Evolutionary conservation across 176 grass and related monocot genomes (phyloP).

Genomic region (Canna indica): DNA sequence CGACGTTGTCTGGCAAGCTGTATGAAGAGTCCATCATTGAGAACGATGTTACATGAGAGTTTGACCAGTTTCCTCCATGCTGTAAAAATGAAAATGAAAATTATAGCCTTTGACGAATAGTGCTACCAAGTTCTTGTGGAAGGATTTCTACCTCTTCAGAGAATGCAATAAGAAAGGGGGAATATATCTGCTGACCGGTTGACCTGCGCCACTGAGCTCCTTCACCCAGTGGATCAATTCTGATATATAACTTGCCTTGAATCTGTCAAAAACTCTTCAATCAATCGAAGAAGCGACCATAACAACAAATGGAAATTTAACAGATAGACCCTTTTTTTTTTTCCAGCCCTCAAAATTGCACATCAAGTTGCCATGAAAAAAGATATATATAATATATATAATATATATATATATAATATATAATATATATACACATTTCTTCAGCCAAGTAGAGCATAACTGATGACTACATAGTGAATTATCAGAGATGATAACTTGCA

Average conservation of each 20-base stretch:
- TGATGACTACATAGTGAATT: no score
- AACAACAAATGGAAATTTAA: neutral
- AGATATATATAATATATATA: neutral
- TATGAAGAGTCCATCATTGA: conserved; percentile 31
- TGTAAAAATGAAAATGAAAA: conserved; percentile 2
- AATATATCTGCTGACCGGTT: conserved; percentile 39
- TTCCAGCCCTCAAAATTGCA: neutral
- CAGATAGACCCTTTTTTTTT: neutral
- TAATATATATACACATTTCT: no score
- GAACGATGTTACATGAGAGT: conserved; percentile 27
- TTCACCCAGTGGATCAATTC: conserved; percentile 33
- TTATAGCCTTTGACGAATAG: neutral
- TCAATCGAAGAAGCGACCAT: neutral
- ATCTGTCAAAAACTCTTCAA: conserved; percentile 24
- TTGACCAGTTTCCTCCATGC: conserved; percentile 26
- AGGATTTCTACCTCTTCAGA: conserved; percentile 30
- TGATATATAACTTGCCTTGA: conserved; percentile 47
- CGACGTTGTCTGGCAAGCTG: conserved; percentile 45
- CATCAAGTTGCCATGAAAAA: neutral
- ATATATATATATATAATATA: no score
- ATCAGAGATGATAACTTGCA: no score
- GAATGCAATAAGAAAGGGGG: conserved; percentile 51
- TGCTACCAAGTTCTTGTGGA: neutral
- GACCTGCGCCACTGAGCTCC: conserved; percentile 43
- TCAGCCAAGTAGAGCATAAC: no score